Evolutionary conservation across 2,329 filamentous ascomycete species (phyloP), one percentile per base, ranked within the genome.

Genomic region (Sordariomycetes sp.): DNA sequence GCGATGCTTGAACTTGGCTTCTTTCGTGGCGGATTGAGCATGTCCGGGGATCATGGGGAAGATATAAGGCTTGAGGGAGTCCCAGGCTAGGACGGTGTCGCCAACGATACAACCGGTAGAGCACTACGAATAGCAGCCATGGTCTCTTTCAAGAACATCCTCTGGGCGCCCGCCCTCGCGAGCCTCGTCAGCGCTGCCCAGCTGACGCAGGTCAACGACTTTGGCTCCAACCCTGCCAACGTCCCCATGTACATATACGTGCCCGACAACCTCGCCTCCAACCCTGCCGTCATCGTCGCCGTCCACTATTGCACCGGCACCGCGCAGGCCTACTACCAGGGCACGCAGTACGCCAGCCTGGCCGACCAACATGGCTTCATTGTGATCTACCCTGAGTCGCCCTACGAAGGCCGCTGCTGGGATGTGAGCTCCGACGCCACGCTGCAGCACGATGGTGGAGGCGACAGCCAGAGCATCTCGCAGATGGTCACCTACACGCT

Each of bases 401-500:
- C 69, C 0, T 65, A 70, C 43, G 50, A 50, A n/a, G 70, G 57
- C 10, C 55, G 53, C 17, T 79, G 73, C 57, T 79, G 72, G 70
- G 74, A 79, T 39, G 72, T 77, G 3, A 65, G 64, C 11, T 69
- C 64, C 15, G 56, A 54, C 19, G 47, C 47, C 20, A 61, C 71
- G 0, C 59, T 79, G 3, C 68, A 63, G 4, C 73, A 74, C 43
- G 60, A 70, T 36, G 72, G 70, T 7, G 72, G 73, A 16, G 70
- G 70, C 3, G 69, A 79, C 49, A 70, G 63, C 32, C 65, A 68
- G 27, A 61, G 63, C 0, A 72, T 79, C 37, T 68, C 66, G 17
- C 74, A 70, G 46, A 78, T 79, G 72, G 71, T 77, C 30, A 58
- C 53, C 25, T 76, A 72, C 43, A 59, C 69, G 4, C 49, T 77